Evolutionary conservation across 2,329 filamentous ascomycete genomes (phyloP).

Genomic region (Aureobasidium pullulans): DNA sequence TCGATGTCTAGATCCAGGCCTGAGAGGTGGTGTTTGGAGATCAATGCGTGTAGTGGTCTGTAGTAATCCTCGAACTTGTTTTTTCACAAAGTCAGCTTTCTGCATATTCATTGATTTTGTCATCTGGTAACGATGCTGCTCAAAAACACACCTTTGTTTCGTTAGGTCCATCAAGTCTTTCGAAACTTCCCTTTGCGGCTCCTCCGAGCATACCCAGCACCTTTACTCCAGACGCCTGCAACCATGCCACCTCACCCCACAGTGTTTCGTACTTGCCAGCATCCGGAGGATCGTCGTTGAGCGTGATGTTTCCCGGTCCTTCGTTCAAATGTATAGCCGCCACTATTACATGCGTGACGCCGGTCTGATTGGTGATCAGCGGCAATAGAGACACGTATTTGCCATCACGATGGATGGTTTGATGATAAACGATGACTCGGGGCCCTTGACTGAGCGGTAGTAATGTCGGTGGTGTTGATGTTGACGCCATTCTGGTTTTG

Average conservation of each 20-base stretch:
- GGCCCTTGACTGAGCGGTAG: conserved; percentile 25
- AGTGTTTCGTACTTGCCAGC: conserved; percentile 59
- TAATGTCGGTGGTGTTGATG: neutral
- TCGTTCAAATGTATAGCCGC: conserved; percentile 79
- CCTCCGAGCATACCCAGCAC: conserved; percentile 84
- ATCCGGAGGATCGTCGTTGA: conserved; percentile 73
- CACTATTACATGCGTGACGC: conserved; percentile 74
- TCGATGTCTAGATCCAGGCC: conserved; percentile 76
- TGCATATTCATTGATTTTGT: neutral
- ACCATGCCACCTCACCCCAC: conserved; percentile 67
- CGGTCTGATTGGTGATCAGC: conserved; percentile 51
- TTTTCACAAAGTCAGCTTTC: neutral
- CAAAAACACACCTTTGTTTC: conserved; percentile 24
- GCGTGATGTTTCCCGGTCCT: conserved; percentile 57
- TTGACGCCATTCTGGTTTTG: neutral
- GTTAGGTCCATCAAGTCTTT: conserved; percentile 52
- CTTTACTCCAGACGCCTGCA: conserved; percentile 68
- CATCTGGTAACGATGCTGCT: neutral
- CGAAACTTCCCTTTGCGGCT: conserved; percentile 68
- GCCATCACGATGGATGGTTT: conserved; percentile 52
- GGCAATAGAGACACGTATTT: conserved; percentile 56
- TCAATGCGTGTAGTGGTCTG: conserved; percentile 55
- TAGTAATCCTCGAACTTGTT: conserved; percentile 66
- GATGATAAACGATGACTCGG: conserved; percentile 53
- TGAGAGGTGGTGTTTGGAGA: conserved; percentile 55